A percentile compares a stretch with the other conserved stretches of the same genome.
Conservation (phyloP, 2,329 filamentous ascomycete species). For the Pseudopyricularia javanii region DNA sequence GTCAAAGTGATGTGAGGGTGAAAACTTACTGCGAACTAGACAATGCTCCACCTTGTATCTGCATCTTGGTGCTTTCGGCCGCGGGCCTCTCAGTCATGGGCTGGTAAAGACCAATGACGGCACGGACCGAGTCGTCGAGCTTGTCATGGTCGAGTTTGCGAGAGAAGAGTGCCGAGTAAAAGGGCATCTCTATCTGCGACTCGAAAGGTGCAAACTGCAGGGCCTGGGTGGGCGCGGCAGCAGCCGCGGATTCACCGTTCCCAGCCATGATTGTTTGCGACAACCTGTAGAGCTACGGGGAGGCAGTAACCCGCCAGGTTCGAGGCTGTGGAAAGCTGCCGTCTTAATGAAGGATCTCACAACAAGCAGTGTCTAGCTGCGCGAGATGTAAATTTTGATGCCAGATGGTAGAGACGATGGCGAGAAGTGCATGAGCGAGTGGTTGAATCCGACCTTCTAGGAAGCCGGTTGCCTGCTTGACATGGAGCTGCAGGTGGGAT, state of each 20-base stretch:
- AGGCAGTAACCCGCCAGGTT: too few species aligned
- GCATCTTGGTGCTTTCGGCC: conserved; percentile 74
- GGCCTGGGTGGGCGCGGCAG: conserved; percentile 6
- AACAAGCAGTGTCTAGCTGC: too few species aligned
- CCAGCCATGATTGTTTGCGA: neutral
- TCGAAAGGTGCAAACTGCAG: conserved; percentile 75
- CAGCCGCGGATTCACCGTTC: neutral
- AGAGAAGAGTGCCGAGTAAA: conserved; percentile 84
- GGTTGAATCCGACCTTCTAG: too few species aligned
- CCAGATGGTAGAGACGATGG: too few species aligned
- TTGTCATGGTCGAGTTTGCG: conserved; percentile 96
- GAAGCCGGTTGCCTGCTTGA: too few species aligned
- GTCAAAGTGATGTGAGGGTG: too few species aligned
- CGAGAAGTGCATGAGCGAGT: too few species aligned
- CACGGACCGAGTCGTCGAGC: conserved; percentile 83
- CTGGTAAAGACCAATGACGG: conserved; percentile 81
- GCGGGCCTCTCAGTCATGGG: conserved; percentile 59
- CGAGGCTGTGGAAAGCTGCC: too few species aligned
- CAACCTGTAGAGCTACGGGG: neutral
- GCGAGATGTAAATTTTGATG: too few species aligned
- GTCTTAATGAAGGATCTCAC: too few species aligned
- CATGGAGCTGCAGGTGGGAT: too few species aligned
- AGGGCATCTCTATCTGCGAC: conserved; percentile 89
- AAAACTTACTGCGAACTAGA: conserved; percentile 67
- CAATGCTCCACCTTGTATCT: conserved; percentile 77